Conservation (phyloP, 2,329 filamentous ascomycete species). For the Falciphora oryzae region DNA sequence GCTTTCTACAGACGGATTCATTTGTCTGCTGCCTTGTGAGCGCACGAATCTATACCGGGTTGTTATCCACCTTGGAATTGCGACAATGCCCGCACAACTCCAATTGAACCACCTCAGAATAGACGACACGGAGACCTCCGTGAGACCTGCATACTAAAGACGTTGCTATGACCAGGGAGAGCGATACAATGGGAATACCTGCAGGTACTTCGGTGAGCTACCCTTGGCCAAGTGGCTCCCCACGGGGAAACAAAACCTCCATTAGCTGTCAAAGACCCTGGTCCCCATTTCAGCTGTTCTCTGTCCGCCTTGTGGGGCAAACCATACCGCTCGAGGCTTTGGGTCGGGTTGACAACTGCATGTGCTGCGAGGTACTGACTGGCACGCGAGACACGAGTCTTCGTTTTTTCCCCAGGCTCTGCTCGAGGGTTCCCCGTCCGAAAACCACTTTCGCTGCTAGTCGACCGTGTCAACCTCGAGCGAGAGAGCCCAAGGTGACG, state of each 20-base stretch:
- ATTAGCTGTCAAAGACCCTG: background rate
- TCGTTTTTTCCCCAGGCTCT: background rate
- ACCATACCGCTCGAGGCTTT: background rate
- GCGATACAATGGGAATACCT: background rate
- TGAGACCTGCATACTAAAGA: background rate
- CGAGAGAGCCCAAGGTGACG: background rate
- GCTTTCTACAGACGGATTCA: background rate
- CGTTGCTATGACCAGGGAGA: background rate
- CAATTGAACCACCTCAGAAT: background rate
- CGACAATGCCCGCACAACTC: no score
- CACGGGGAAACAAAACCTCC: background rate
- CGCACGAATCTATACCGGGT: no score
- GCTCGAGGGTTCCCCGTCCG: no score
- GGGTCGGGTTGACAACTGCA: background rate
- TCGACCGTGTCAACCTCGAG: no score
- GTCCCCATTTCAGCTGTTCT: background rate
- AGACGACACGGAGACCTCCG: no score
- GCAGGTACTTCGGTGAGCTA: background rate
- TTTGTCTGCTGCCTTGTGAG: background rate
- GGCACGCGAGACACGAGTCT: background rate
- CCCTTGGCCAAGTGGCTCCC: background rate
- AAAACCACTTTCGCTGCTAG: background rate
- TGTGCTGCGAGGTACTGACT: background rate
- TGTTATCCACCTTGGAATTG: background rate
- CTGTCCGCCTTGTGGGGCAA: background rate